Base-by-base conservation (phyloP, 2,329 filamentous ascomycete species). In the Penicillium brasilianum region DNA sequence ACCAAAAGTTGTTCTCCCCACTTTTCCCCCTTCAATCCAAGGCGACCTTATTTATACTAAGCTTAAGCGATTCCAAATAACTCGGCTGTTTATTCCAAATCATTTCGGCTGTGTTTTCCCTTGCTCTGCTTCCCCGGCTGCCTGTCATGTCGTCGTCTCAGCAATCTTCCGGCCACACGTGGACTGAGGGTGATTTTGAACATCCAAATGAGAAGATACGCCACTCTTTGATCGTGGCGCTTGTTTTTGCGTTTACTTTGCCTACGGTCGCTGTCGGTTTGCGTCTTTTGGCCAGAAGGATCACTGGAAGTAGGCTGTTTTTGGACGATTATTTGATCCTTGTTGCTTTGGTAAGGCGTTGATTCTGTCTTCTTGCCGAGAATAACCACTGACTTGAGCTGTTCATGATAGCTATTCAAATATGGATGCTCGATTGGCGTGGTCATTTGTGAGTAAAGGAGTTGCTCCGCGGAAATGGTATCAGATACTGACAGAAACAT, bases 291-390 rank as follows among this genome's bases (percentile, higher is more conserved):
- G 67, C 72, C 1, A 55, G 72, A 30, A 68, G 63, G 37, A 53
- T 74, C 48, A 72, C 65, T 7, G 69, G 70, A 1, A 66, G 62
- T 30, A 63, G 49, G 7, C 49, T 74, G n/a, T 72, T 68, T 39
- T 25, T 73, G 59, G 72, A 74, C 59, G 72, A 74, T 59, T 70
- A 69, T 53, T 60, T 74, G 58, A 74, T 74, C 48, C 25, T 74
- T 3, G 56, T 72, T 41, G 72, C 72, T 52, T 56, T 74, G 57
- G 69, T 71, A 63, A 30, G 61, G 11, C 39, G n/a, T 4, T 4
- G n/a, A 37, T 28, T 4, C 2, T 16, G 7, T 8, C 32, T 30
- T 34, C 18, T 34, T 14, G 22, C 2, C 5, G 16, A 16, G 0
- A 11, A 22, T 5, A 14, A 20, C 36, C 10, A 36, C 49, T 59